Percentiles rank a stretch among this genome's conserved stretches.
Conservation (phyloP, 257 asterid genomes). For the Nicotiana sylvestris region DNA sequence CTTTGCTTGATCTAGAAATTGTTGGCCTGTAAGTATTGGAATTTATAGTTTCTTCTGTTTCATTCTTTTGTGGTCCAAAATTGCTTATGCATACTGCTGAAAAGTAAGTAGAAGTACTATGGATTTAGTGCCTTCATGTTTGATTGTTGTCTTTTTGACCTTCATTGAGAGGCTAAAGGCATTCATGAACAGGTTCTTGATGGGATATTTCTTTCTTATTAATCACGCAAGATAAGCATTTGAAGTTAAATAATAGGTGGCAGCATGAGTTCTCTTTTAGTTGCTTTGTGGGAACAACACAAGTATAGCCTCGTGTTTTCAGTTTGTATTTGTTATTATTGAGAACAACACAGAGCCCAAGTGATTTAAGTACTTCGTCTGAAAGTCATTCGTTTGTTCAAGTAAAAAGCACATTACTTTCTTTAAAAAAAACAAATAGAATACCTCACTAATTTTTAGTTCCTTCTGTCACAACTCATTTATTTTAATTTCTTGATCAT, state of each 20-base stretch:
- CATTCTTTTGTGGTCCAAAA: not conserved
- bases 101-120: not conserved
- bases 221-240: not conserved
- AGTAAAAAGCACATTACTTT: not conserved
- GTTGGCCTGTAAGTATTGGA: conserved; percentile 80
- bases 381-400: not conserved
- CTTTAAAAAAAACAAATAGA: not conserved
- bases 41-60: not conserved
- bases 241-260: not conserved
- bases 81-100: not conserved
- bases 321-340: not conserved
- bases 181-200: not conserved
- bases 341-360: not conserved
- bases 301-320: not conserved
- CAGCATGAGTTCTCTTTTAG: not conserved
- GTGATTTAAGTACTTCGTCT: not conserved
- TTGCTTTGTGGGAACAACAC: not conserved
- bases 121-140: not conserved
- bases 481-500: not conserved
- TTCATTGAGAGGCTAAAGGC: not conserved
- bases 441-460: not conserved
- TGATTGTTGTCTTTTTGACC: not conserved
- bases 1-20: conserved; percentile 67
- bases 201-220: not conserved
- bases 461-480: not conserved